A percentile compares a stretch with the other conserved stretches of the same genome.
These are phyloP conservation scores for Pisolithus marmoratus DNA, from an alignment of 768 basidiomycete species.

Conservation along the genomic window DNA sequence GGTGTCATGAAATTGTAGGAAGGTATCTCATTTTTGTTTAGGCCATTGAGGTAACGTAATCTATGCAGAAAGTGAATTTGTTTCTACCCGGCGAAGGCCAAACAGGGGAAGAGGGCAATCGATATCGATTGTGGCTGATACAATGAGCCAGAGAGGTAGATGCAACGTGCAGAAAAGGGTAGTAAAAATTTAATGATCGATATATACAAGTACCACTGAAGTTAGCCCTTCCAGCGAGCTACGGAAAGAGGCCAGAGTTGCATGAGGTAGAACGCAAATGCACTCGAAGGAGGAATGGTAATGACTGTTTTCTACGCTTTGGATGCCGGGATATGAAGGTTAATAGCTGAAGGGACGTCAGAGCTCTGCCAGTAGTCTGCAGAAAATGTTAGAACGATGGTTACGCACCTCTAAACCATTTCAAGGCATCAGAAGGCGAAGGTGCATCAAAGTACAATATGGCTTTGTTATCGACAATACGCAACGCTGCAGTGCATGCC, in stretches of 20 bases:
- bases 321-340: slow-evolving; percentile 80
- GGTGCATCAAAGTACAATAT: slow-evolving; percentile 86
- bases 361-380: slow-evolving; percentile 10
- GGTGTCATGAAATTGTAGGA: not conserved
- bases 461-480: slow-evolving; percentile 88
- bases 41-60: slow-evolving; percentile 8
- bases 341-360: slow-evolving; percentile 54
- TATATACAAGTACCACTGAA: slow-evolving; percentile 25
- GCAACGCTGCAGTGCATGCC: slow-evolving; percentile 49
- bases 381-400: not conserved
- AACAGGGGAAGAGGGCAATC: slow-evolving; percentile 2
- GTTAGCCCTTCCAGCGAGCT: slow-evolving; percentile 12
- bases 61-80: slow-evolving; percentile 9
- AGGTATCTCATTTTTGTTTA: not conserved
- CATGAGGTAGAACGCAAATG: not conserved
- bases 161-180: slow-evolving; percentile 15
- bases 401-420: slow-evolving; percentile 80
- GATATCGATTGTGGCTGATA: slow-evolving; percentile 21
- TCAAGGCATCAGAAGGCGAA: slow-evolving; percentile 77
- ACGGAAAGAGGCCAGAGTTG: not conserved
- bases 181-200: slow-evolving; percentile 29
- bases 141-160: slow-evolving; percentile 21
- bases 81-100: not conserved
- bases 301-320: slow-evolving; percentile 47
- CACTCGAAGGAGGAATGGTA: not conserved